Percentiles rank a stretch among this genome's conserved stretches.
phyloP scores from a whole-genome alignment of 2,329 filamentous ascomycete genomes.

The Canariomyces notabilis region DNA sequence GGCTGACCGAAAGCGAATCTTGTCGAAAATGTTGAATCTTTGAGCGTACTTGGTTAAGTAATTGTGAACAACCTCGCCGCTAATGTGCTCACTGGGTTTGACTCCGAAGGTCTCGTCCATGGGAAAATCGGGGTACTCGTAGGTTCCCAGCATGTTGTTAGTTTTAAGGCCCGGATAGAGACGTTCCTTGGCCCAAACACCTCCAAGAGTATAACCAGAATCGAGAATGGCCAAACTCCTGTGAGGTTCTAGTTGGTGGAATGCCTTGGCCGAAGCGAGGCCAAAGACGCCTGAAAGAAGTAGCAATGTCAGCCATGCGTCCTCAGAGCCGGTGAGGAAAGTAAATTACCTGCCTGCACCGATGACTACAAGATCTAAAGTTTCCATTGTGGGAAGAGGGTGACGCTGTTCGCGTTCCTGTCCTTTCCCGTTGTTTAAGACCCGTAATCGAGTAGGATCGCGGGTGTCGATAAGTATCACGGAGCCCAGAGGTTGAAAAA shows the following conservation, averaged over 20 bases:
- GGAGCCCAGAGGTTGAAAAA: no score
- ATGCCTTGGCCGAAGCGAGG: slow-evolving; percentile 57
- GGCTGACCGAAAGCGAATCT: slow-evolving; percentile 37
- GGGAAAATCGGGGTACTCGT: slow-evolving; percentile 69
- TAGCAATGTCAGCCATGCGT: not conserved
- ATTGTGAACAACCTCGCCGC: slow-evolving; percentile 41
- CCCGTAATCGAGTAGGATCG: no score
- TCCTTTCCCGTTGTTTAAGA: no score
- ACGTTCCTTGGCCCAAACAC: slow-evolving; percentile 63
- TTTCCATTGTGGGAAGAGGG: slow-evolving; percentile 32
- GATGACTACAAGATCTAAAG: slow-evolving; percentile 43
- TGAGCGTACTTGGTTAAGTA: slow-evolving; percentile 45
- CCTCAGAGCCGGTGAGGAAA: not conserved
- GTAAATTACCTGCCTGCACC: slow-evolving; percentile 45
- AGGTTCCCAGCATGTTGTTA: slow-evolving; percentile 70
- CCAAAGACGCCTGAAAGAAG: slow-evolving; percentile 36
- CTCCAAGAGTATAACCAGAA: slow-evolving; percentile 52
- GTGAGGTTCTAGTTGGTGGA: slow-evolving; percentile 53
- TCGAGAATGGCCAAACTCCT: slow-evolving; percentile 56
- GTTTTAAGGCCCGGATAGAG: slow-evolving; percentile 65
- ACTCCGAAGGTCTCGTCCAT: slow-evolving; percentile 55
- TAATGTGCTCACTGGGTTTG: slow-evolving; percentile 42
- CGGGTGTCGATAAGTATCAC: no score
- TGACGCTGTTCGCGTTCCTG: no score
- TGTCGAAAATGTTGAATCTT: slow-evolving; percentile 37